Evolutionary conservation across 2,329 filamentous ascomycete genomes (phyloP).

Genomic region (Cordyceps cateniannulata): DNA sequence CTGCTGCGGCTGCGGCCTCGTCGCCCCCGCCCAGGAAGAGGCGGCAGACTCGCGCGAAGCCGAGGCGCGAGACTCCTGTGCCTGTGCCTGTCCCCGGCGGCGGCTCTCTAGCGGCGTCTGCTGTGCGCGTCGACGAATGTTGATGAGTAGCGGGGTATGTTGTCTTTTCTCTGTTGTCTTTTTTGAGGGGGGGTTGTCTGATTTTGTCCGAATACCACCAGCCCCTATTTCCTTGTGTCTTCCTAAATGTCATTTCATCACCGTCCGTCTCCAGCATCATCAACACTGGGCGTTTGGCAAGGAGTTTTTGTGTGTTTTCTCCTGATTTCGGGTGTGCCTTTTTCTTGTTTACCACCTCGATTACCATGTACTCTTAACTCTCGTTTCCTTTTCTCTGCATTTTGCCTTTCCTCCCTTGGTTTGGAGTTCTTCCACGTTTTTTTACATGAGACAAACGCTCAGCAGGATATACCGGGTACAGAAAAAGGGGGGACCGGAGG

Average conservation of each 20-base stretch:
- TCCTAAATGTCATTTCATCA: neutral
- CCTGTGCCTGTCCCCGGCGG: neutral
- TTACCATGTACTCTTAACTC: constrained; percentile 8
- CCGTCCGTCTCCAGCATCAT: neutral
- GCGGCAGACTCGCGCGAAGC: neutral
- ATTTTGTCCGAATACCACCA: neutral
- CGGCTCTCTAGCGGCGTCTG: neutral
- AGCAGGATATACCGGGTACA: neutral
- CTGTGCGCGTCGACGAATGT: neutral
- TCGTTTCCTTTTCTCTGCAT: neutral
- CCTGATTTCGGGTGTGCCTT: neutral
- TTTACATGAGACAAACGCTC: constrained; percentile 3
- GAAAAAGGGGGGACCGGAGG: neutral
- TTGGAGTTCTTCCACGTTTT: neutral
- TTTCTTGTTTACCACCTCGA: neutral
- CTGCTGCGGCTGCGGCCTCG: neutral
- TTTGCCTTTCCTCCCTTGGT: neutral
- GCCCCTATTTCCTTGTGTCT: neutral
- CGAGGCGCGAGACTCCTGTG: neutral
- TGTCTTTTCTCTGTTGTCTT: neutral
- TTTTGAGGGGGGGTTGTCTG: neutral
- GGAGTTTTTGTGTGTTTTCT: neutral
- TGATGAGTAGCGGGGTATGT: neutral
- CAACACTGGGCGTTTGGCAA: neutral
- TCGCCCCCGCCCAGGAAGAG: neutral